Evolutionary conservation across 176 grass and related monocot genomes (phyloP).

Genomic region (Triticum monococcum): DNA sequence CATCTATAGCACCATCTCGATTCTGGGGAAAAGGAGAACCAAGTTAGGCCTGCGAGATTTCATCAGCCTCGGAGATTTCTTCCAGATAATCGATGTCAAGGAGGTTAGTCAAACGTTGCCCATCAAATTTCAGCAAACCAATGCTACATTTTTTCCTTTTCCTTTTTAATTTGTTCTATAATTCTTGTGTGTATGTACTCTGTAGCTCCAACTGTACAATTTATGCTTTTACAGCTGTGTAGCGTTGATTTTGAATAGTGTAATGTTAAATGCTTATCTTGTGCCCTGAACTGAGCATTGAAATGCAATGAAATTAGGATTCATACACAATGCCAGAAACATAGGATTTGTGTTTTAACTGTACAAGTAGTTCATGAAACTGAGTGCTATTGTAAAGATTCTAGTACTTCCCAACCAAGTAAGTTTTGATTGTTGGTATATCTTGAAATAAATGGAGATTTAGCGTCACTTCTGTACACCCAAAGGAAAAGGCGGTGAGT

Average conservation of each 20-base stretch:
- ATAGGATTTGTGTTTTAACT: neutral
- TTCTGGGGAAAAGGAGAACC: constrained; percentile 75
- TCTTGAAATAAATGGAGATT: constrained; percentile 88
- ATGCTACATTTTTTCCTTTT: neutral
- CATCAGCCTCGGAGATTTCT: constrained; percentile 77
- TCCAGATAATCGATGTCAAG: constrained; percentile 79
- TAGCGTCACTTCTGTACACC: constrained; percentile 77
- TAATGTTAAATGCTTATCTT: neutral
- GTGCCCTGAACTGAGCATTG: neutral
- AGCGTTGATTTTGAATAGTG: neutral
- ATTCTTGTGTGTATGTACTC: neutral
- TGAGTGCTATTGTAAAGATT: constrained; percentile 5
- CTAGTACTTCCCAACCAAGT: constrained; percentile 9
- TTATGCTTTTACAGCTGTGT: neutral
- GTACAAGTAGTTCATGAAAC: neutral
- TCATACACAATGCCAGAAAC: neutral
- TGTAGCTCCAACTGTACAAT: neutral
- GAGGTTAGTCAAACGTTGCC: constrained; percentile 44
- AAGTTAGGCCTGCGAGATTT: constrained; percentile 74
- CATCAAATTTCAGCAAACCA: neutral
- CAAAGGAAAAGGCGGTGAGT: constrained; percentile 88
- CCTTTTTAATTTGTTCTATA: neutral
- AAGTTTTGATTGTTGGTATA: constrained; percentile 45
- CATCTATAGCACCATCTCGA: constrained; percentile 86
- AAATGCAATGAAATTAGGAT: neutral